These are phyloP conservation scores for Pseudogymnoascus sp. DNA, from an alignment of 2,329 filamentous ascomycete genomes.

Conservation along the genomic window DNA sequence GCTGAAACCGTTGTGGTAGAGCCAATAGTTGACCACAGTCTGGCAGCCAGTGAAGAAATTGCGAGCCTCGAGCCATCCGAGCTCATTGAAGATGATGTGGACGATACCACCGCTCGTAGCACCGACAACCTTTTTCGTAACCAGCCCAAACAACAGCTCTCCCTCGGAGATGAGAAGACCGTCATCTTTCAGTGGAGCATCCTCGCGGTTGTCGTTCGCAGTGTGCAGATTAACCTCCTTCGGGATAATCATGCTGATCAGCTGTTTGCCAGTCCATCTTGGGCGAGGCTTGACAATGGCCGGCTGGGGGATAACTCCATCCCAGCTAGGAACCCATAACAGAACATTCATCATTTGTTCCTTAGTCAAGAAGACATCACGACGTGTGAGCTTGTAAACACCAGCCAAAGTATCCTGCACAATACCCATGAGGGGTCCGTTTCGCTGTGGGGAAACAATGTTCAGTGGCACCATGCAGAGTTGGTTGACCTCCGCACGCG, in stretches of 20 bases:
- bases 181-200: constrained; percentile 61
- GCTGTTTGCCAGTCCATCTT: constrained; percentile 96
- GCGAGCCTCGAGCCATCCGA: constrained; percentile 77
- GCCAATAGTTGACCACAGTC: constrained; percentile 93
- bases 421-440: constrained; percentile 97
- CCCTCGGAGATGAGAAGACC: constrained; percentile 78
- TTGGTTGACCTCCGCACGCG: constrained; percentile 86
- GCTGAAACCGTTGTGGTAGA: constrained; percentile 91
- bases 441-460: constrained; percentile 95
- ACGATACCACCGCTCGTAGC: constrained; percentile 84
- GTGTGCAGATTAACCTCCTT: constrained; percentile 71
- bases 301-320: constrained; percentile 84
- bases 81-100: constrained; percentile 93
- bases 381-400: constrained; percentile 91
- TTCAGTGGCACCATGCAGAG: constrained; percentile 97
- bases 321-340: constrained; percentile 96
- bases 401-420: constrained; percentile 96
- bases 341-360: constrained; percentile 94
- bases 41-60: constrained; percentile 94
- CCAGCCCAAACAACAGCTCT: constrained; percentile 79
- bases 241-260: constrained; percentile 88
- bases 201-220: constrained; percentile 50
- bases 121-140: constrained; percentile 91
- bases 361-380: constrained; percentile 83
- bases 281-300: constrained; percentile 90